A percentile compares a stretch with the other conserved stretches of the same genome.
These are phyloP conservation scores for Penicillium crustosum DNA, from an alignment of 2,329 filamentous ascomycete species.

Conservation along the genomic window DNA sequence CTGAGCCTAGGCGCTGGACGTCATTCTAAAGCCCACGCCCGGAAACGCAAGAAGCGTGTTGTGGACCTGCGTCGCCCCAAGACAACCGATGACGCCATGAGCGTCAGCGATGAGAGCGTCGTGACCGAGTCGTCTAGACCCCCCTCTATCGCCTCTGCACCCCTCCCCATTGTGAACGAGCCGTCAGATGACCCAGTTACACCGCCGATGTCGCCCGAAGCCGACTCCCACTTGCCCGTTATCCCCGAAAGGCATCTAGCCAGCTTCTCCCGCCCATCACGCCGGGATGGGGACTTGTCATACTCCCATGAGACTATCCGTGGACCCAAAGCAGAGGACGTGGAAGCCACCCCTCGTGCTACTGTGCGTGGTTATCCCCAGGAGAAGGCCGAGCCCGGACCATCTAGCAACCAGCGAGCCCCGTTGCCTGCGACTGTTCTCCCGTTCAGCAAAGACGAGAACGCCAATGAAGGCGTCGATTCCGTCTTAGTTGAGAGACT, in stretches of 20 bases:
- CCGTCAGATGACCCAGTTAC: conserved; percentile 56
- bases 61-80: conserved; percentile 48
- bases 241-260: conserved; percentile 37
- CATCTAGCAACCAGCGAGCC: conserved; percentile 23
- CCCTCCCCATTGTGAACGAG: conserved; percentile 61
- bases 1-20: conserved; percentile 43
- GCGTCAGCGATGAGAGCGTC: conserved; percentile 44
- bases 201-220: conserved; percentile 51
- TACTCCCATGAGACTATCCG: conserved; percentile 28
- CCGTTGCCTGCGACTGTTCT: conserved; percentile 36
- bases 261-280: conserved; percentile 30
- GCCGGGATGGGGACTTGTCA: conserved; percentile 27
- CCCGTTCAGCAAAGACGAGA: conserved; percentile 37
- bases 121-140: conserved; percentile 44
- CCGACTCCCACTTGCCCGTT: conserved; percentile 31
- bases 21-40: conserved; percentile 46
- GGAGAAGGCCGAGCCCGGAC: conserved; percentile 32
- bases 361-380: conserved; percentile 23
- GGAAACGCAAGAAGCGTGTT: conserved; percentile 50
- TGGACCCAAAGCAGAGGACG: conserved; percentile 24
- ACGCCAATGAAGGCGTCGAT: conserved; percentile 42
- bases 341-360: conserved; percentile 38
- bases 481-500: conserved; percentile 62
- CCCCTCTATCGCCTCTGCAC: conserved; percentile 53
- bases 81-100: conserved; percentile 42